Conservation (phyloP, 2,329 filamentous ascomycete species). For the Cordyceps farinosa region DNA sequence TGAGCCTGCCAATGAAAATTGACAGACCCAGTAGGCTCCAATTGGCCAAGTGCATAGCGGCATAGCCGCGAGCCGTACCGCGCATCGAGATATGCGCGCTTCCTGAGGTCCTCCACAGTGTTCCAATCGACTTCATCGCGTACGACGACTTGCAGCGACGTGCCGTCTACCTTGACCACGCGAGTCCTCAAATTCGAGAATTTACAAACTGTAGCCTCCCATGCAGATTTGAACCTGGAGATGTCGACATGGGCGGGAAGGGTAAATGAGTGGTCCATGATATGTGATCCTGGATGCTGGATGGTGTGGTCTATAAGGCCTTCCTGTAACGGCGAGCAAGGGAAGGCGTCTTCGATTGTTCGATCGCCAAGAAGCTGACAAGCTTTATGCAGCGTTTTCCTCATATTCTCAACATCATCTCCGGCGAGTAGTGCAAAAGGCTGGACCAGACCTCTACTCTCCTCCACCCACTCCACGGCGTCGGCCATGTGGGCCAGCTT, state of each 20-base stretch:
- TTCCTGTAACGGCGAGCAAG: not conserved
- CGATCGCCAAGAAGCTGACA: not conserved
- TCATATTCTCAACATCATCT: not conserved
- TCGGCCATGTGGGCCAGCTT: slow-evolving; percentile 42
- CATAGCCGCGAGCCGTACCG: slow-evolving; percentile 6
- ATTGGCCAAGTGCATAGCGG: not conserved
- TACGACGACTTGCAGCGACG: slow-evolving; percentile 5
- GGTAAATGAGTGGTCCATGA: slow-evolving; percentile 7
- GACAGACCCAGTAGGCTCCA: not conserved
- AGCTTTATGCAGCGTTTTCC: not conserved
- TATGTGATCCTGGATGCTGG: slow-evolving; percentile 16
- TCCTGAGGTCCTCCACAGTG: not conserved
- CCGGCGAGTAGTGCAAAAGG: not conserved
- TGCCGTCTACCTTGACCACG: not conserved
- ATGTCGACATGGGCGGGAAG: slow-evolving; percentile 11
- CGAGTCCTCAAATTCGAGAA: slow-evolving; percentile 18
- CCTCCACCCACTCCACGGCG: not conserved
- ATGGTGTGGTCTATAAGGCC: not conserved
- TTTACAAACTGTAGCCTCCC: slow-evolving; percentile 1
- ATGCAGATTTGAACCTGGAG: slow-evolving; percentile 14
- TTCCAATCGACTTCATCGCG: not conserved
- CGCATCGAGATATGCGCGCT: not conserved
- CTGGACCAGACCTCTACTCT: too few relatives aligned
- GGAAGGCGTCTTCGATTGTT: not conserved
- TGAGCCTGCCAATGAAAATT: not conserved